Base-by-base conservation (phyloP, 768 basidiomycete species). In the Calocybe cyanea region DNA sequence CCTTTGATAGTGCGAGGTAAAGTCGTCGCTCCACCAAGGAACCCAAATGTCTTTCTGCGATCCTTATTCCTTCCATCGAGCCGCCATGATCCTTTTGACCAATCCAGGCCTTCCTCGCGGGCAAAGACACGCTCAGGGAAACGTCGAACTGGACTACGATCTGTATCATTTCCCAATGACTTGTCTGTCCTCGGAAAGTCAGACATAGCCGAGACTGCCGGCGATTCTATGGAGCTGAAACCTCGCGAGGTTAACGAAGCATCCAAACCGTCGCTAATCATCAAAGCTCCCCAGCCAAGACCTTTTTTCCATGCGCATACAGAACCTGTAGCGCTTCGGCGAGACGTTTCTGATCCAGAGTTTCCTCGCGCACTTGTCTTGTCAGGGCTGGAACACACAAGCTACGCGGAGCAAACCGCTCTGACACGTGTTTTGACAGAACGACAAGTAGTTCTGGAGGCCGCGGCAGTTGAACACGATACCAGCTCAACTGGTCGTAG, bases 361-460 rank as follows among this genome's bases (percentile, higher is more conserved):
- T 55, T 70, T 65, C 84, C 87, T 1, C 68, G 71, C 39, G 86
- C 78, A 2, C 63, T 90, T 2, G 83, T 89, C 3, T 59, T 87
- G 6, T 78, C 85, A 2, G 84, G 85, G 0, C 71, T 91, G n/a
- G 87, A 90, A 57, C 63, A 81, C 56, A 73, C 80, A 1, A 68
- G 63, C 38, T 46, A 72, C 11, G 57, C 72, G 1, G 76, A 76
- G 5, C 88, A 90, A 55, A 68, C 80, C 25, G 71, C 81, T 2
- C 63, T 90, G 21, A 60, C 76, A 2, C 65, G 65, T 30, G 77
- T 77, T 0, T 62, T 90, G 34, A 54, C 67, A 13, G 78, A 84
- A 32, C 67, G 65, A 44, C 69, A 72, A 33, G 62, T 89, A 8
- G 54, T 74, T 10, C 55, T 86, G 23, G 73, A 76, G 24, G 58